phyloP scores from a whole-genome alignment of 768 basidiomycete genomes.

The Daedaleopsis sinensis region DNA sequence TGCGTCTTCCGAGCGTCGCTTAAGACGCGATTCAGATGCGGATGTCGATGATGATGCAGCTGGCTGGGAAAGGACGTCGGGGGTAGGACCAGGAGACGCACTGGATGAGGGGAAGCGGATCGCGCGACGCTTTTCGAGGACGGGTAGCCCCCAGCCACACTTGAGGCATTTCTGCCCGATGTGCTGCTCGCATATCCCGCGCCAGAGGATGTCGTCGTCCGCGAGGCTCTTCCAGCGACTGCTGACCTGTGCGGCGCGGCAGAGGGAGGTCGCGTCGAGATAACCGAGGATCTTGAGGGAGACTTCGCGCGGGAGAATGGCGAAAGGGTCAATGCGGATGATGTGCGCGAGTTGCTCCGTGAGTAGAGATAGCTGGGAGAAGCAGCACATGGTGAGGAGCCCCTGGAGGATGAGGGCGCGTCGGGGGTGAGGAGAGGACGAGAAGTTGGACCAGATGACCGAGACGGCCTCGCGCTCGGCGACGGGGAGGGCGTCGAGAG shows the following conservation, averaged over 20 bases:
- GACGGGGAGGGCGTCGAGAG: slow-evolving; percentile 85
- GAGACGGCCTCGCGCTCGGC: slow-evolving; percentile 88
- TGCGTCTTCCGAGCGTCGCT: slow-evolving; percentile 42
- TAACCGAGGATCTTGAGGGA: slow-evolving; percentile 83
- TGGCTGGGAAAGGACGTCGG: slow-evolving; percentile 8
- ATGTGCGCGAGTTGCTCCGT: slow-evolving; percentile 89
- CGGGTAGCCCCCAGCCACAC: slow-evolving; percentile 96
- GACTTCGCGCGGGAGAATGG: slow-evolving; percentile 88
- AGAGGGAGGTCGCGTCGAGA: slow-evolving; percentile 91
- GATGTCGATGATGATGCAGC: neutral
- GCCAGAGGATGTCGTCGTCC: slow-evolving; percentile 95
- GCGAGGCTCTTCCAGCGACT: slow-evolving; percentile 85
- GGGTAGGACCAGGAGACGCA: slow-evolving; percentile 38
- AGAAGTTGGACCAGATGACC: slow-evolving; percentile 95
- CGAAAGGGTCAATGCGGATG: slow-evolving; percentile 95
- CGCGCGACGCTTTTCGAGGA: slow-evolving; percentile 75
- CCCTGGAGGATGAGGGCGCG: slow-evolving; percentile 95
- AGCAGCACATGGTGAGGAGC: slow-evolving; percentile 98
- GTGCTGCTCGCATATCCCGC: slow-evolving; percentile 96
- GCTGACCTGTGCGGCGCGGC: slow-evolving; percentile 90
- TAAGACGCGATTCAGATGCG: slow-evolving; percentile 32
- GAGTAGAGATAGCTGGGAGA: slow-evolving; percentile 95
- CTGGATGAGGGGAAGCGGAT: slow-evolving; percentile 40
- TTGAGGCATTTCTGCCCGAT: slow-evolving; percentile 96
- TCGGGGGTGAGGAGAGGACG: slow-evolving; percentile 87